Percentiles rank a stretch among this genome's conserved stretches.
phyloP scores from a whole-genome alignment of 179 eudicot species.

The Vitellaria paradoxa region DNA sequence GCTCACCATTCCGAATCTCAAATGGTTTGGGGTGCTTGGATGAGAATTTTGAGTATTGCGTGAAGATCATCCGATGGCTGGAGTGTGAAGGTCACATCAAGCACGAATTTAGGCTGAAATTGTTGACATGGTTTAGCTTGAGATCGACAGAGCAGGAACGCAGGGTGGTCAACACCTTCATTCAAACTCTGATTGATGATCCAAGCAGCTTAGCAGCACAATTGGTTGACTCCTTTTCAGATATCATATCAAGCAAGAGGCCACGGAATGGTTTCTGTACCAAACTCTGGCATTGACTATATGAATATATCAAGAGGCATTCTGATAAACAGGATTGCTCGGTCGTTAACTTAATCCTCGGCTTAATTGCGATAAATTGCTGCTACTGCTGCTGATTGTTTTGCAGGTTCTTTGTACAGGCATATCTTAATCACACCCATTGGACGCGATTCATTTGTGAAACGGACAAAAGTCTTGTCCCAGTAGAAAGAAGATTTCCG shows the following conservation, averaged over 20 bases:
- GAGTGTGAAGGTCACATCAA: constrained; percentile 61
- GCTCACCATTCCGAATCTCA: constrained; percentile 47
- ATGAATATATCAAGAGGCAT: too few relatives aligned
- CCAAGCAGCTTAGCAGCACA: constrained; percentile 78
- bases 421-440: constrained; percentile 16
- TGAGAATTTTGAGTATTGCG: constrained; percentile 64
- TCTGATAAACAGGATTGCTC: constrained; percentile 4
- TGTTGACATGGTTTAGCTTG: constrained; percentile 83
- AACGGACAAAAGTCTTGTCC: constrained; percentile 4
- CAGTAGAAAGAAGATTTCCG: background rate
- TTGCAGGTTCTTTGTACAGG: constrained; percentile 24
- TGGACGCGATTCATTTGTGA: constrained; percentile 10
- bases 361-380: background rate
- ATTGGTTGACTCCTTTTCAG: constrained; percentile 65
- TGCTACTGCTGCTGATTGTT: constrained; percentile 7
- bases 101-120: constrained; percentile 65
- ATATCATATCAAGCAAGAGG: constrained; percentile 54
- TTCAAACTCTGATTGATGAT: constrained; percentile 57
- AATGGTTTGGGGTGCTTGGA: constrained; percentile 42
- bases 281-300: constrained; percentile 34
- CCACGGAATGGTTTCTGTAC: constrained; percentile 36
- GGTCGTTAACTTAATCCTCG: background rate
- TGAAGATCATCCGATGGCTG: constrained; percentile 63
- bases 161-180: constrained; percentile 69
- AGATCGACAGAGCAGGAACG: constrained; percentile 79